These are phyloP conservation scores for Triangularia setosa DNA, from an alignment of 2,329 filamentous ascomycete species.

Conservation along the genomic window DNA sequence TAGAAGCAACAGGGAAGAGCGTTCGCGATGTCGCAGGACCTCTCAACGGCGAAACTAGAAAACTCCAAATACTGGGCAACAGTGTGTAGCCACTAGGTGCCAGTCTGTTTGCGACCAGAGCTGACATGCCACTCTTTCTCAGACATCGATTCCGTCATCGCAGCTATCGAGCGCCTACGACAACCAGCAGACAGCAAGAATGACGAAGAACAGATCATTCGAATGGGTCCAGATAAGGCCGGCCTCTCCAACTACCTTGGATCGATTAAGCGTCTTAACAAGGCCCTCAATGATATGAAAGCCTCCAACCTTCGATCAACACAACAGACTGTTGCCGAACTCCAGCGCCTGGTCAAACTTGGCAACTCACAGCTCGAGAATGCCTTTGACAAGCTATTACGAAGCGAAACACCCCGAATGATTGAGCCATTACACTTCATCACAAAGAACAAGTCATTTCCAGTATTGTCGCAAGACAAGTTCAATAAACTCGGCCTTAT, in stretches of 20 bases:
- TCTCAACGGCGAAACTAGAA: slow-evolving; percentile 87
- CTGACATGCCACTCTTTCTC: slow-evolving; percentile 1
- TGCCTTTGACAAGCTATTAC: slow-evolving; percentile 73
- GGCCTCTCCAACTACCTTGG: slow-evolving; percentile 81
- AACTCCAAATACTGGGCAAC: slow-evolving; percentile 77
- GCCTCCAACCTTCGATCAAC: slow-evolving; percentile 89
- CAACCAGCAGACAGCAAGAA: slow-evolving; percentile 91
- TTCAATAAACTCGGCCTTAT: slow-evolving; percentile 74
- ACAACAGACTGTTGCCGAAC: slow-evolving; percentile 79
- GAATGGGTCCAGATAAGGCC: slow-evolving; percentile 76
- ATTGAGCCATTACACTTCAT: slow-evolving; percentile 90
- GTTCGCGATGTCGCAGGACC: slow-evolving; percentile 90
- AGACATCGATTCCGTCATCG: slow-evolving; percentile 83
- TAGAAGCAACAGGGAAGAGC: slow-evolving; percentile 85
- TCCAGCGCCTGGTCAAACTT: slow-evolving; percentile 70
- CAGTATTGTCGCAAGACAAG: slow-evolving; percentile 71
- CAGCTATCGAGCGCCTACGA: slow-evolving; percentile 81
- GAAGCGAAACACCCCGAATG: slow-evolving; percentile 69
- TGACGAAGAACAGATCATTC: slow-evolving; percentile 86
- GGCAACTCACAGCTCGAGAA: slow-evolving; percentile 81
- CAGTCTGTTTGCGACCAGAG: slow-evolving; percentile 21
- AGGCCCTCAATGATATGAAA: slow-evolving; percentile 78
- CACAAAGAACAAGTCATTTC: slow-evolving; percentile 84
- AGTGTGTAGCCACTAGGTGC: slow-evolving; percentile 48
- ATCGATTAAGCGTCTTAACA: slow-evolving; percentile 83